Base-by-base conservation (phyloP, 345 rosid genomes). In the Sonneratia caseolaris region DNA sequence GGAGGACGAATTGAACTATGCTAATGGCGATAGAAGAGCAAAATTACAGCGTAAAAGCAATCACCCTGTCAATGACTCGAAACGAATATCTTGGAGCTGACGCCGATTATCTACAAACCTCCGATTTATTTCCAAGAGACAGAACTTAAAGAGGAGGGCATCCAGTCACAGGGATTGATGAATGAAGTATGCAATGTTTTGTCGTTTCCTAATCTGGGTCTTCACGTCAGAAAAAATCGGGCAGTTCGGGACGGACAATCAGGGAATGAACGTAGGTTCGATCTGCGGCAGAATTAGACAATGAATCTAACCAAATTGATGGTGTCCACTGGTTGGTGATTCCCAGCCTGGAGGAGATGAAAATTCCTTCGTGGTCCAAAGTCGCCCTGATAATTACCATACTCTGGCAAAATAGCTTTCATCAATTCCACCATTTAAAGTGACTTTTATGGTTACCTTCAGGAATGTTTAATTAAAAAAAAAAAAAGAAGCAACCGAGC, bases 231-330 rank as follows among this genome's bases (percentile, higher is more conserved):
- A 19, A 4, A 15, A 3, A 3, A 16, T 1, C 22, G 12, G 51
- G 21, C 15, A 56, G 7, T 56, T 21, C 27, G 12, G 32, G 19
- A n/a, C 7, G 19, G 21, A 42, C 35, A 70, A 70, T 70, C 45
- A 37, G 72, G 18, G 35, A 27, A 11, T 24, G 72, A 45, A 76
- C 8, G 71, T 55, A 45, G 68, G 45, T 51, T 7, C 51, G 67
- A 53, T 76, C 67, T n/a, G 16, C 37, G 72, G n/a, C 22, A 9
- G 27, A 11, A 38, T 71, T 66, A 71, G 36, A 57, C 18, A 19
- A 6, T 24, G 19, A 70, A 43, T 48, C 64, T 3, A 18, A 1
- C 64, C 72, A 43, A 53, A 51, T 21, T 32, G 15, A 70, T 53
- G 45, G 24, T 1, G 18, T 24, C 64, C 64, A 21, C 48, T 51